Conservation (phyloP, 108 stramenopile species). For the Pseudonitzschia multiseries region DNA sequence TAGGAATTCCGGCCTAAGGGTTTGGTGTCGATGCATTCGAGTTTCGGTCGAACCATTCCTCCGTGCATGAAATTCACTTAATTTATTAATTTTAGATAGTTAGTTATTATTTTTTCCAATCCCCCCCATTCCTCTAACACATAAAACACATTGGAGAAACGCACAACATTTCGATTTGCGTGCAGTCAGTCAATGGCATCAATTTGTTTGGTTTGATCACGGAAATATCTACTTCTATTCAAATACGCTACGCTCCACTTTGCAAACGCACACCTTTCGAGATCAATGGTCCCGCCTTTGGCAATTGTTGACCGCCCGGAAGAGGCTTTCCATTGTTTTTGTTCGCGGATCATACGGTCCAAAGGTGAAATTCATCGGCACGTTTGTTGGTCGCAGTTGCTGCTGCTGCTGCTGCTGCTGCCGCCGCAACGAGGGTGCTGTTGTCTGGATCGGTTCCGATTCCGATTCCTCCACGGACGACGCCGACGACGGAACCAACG, state of each 20-base stretch:
- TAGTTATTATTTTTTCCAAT: not conserved
- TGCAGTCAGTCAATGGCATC: too few species aligned
- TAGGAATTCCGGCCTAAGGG: not conserved
- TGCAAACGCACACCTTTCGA: not conserved
- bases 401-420: too few species aligned
- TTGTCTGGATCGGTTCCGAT: not conserved
- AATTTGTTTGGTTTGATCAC: too few species aligned
- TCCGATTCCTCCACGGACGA: not conserved
- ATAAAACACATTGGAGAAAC: too few species aligned
- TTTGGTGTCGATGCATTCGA: too few species aligned
- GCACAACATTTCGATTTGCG: too few species aligned
- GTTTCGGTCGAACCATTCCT: too few species aligned
- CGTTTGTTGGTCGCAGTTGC: not conserved
- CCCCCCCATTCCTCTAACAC: too few species aligned
- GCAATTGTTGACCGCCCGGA: slow-evolving; percentile 6
- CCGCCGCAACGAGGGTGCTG: too few species aligned
- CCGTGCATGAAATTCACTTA: too few species aligned
- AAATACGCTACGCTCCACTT: not conserved
- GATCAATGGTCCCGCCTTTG: not conserved
- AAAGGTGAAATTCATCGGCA: not conserved
- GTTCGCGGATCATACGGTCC: slow-evolving; percentile 14
- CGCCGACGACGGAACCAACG: not conserved
- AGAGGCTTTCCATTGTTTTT: slow-evolving; percentile 1
- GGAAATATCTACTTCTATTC: too few species aligned
- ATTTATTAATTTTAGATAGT: not conserved